These are phyloP conservation scores for Plasmodium malariae DNA, from an alignment of 169 alveolate genomes.

Conservation along the genomic window DNA sequence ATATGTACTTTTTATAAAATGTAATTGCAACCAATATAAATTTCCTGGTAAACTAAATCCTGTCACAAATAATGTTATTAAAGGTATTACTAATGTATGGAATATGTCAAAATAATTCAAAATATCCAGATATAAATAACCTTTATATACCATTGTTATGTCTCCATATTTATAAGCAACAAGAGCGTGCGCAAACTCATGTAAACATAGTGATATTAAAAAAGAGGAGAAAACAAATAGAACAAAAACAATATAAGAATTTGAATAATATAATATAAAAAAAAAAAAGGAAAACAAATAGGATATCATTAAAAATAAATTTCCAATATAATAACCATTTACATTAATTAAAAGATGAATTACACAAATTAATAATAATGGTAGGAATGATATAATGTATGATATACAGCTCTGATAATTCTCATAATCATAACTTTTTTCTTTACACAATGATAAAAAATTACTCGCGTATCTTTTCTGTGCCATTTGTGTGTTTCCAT, in stretches of 20 bases:
- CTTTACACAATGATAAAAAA: constrained; percentile 30
- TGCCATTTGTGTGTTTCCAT: constrained; percentile 19
- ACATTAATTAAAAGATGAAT: constrained; percentile 41
- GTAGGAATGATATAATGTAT: constrained; percentile 35
- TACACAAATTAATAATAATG: constrained; percentile 26
- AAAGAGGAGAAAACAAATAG: constrained; percentile 53
- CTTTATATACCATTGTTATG: constrained; percentile 70
- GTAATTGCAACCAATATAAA: constrained; percentile 73
- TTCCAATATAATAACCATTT: constrained; percentile 60
- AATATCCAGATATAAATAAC: constrained; percentile 67
- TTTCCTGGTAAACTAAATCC: constrained; percentile 75
- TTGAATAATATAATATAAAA: constrained; percentile 62
- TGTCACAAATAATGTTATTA: constrained; percentile 36
- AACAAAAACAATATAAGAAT: constrained; percentile 48
- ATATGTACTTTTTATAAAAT: constrained; percentile 68
- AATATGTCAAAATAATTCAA: constrained; percentile 63
- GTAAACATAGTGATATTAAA: constrained; percentile 69
- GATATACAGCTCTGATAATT: constrained; percentile 28
- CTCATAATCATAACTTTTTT: constrained; percentile 25
- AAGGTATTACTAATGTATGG: constrained; percentile 58
- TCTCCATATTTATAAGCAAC: constrained; percentile 72
- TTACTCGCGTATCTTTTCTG: constrained; percentile 22
- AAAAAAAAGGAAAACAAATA: constrained; percentile 67
- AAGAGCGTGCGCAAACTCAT: constrained; percentile 69
- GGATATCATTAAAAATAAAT: constrained; percentile 55